Base-by-base conservation (phyloP, 495 filamentous ascomycete species). In the Aspergillus leporis region DNA sequence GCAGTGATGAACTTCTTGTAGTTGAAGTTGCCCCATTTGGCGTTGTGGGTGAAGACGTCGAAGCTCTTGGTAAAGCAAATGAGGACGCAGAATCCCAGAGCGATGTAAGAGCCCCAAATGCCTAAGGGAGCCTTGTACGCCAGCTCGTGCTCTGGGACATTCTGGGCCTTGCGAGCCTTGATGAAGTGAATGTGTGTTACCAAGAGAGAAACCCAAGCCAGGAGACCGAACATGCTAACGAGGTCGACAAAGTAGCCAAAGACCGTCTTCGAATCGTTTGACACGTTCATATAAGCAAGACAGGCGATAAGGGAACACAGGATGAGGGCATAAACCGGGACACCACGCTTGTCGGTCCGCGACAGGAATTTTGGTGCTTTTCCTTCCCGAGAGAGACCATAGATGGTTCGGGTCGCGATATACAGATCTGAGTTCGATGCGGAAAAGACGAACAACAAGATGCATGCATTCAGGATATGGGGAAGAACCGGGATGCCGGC, bases 241-340 rank as follows among this genome's bases (percentile, higher is more conserved):
- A 96, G 78, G 67, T 93, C 91, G 60, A 94, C 87, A 59, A 97
- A 94, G 80, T 93, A 94, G 22, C 75, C 79, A 70, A 96, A 96
- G 3, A 96, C 89, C 0, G 71, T 78, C 54, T 80, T 80, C 0
- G 89, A 85, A 63, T 84, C 83, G 61, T 79, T 84, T 53, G 81
- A 80, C 0, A 91, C 88, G 69, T 91, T 93, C 79, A 96, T 83
- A 75, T 86, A 93, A 8, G 89, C 90, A 7, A 95, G 79, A 2
- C 87, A 78, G 23, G 81, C 82, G 66, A 95, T 85, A 0, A 78
- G 4, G 3, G 87, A 75, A 12, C 84, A 87, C 0, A 86, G 63
- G 0, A 65, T 78, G 13, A 97, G 84, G 1, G 90, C 83, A 47
- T 79, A 83, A 53, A 90, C 75, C 5, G 92, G 92, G 3, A 95